Percentiles rank a stretch among this genome's conserved stretches.
These are phyloP conservation scores for Mycocentrospora acerina DNA, from an alignment of 2,329 filamentous ascomycete species.

Conservation along the genomic window DNA sequence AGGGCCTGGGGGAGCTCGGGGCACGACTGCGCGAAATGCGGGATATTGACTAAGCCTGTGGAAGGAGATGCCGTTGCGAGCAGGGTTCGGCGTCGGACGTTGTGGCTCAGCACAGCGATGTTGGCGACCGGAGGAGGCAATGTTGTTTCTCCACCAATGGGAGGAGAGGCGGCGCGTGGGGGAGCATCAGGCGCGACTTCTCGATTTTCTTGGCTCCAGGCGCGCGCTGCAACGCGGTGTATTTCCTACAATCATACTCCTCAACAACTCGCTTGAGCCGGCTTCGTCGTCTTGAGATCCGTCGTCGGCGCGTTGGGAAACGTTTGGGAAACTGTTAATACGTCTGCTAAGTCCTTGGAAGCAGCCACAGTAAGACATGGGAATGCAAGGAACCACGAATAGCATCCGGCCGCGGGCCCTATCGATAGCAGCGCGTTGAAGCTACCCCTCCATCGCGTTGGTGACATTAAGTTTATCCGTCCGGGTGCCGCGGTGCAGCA, in stretches of 20 bases:
- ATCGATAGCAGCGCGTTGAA: constrained; percentile 21
- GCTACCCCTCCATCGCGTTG: too few species aligned
- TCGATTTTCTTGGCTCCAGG: constrained; percentile 34
- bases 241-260: constrained; percentile 5
- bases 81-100: constrained; percentile 27
- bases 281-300: background rate
- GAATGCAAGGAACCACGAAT: constrained; percentile 5
- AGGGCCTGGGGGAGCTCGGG: constrained; percentile 31
- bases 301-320: background rate
- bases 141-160: constrained; percentile 35
- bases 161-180: constrained; percentile 23
- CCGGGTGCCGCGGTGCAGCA: too few species aligned
- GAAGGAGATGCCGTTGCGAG: constrained; percentile 19
- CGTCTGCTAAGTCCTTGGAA: too few species aligned
- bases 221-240: constrained; percentile 2
- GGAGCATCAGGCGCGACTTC: constrained; percentile 15
- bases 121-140: constrained; percentile 15
- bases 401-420: constrained; percentile 32
- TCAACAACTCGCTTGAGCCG: constrained; percentile 4
- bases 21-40: constrained; percentile 36
- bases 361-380: background rate
- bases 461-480: too few species aligned
- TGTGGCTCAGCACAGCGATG: constrained; percentile 23
- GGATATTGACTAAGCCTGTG: constrained; percentile 39
- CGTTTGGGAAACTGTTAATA: too few species aligned